phyloP scores from a whole-genome alignment of 768 basidiomycete genomes.

The Phylloporus arenicola region DNA sequence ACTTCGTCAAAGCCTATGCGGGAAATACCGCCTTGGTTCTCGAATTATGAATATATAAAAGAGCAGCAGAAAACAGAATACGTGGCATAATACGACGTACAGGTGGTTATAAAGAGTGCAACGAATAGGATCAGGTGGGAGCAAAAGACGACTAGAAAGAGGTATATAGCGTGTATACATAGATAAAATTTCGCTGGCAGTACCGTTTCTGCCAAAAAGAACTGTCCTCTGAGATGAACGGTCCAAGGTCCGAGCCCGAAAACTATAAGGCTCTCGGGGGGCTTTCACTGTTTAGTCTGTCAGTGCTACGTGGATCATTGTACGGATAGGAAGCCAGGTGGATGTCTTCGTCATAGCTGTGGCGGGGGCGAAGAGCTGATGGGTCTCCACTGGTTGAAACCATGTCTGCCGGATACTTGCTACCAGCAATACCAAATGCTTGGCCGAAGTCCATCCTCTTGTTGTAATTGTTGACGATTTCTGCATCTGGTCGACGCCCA shows the following conservation, averaged over 20 bases:
- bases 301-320: slow-evolving; percentile 1
- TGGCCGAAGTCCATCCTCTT: slow-evolving; percentile 33
- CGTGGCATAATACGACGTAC: neutral
- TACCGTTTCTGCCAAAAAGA: neutral
- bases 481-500: slow-evolving; percentile 11
- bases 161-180: neutral
- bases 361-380: slow-evolving; percentile 9
- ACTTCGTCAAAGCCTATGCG: neutral
- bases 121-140: neutral
- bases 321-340: slow-evolving; percentile 36
- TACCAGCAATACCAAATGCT: slow-evolving; percentile 34
- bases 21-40: neutral
- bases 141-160: neutral
- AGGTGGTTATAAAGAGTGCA: neutral
- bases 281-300: slow-evolving; percentile 1
- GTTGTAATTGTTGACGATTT: slow-evolving; percentile 21
- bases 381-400: slow-evolving; percentile 4
- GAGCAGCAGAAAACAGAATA: too few species aligned
- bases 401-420: slow-evolving; percentile 13
- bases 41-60: neutral
- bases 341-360: slow-evolving; percentile 39
- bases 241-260: neutral
- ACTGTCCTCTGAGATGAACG: neutral
- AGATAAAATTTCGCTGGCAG: neutral
- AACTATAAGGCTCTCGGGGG: slow-evolving; percentile 1